These are phyloP conservation scores for Cladosporium sp. DNA, from an alignment of 2,329 filamentous ascomycete species.

Conservation along the genomic window DNA sequence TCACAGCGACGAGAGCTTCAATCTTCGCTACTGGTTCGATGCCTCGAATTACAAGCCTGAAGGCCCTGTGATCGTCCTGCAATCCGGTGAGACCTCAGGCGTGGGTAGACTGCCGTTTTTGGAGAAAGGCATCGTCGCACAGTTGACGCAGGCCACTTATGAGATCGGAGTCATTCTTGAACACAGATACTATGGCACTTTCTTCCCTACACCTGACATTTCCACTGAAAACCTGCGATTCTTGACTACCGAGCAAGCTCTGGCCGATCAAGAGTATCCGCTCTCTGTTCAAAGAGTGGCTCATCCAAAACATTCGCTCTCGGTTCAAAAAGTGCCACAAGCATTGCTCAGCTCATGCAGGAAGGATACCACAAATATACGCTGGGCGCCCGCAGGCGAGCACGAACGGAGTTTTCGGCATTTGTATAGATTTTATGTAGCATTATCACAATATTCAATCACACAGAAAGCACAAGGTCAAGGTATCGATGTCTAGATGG, in stretches of 20 bases:
- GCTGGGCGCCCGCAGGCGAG: not conserved
- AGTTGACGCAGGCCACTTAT: constrained; percentile 69
- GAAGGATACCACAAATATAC: no score
- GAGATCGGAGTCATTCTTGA: constrained; percentile 81
- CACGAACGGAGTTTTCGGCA: not conserved
- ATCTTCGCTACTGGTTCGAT: constrained; percentile 82
- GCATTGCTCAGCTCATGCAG: not conserved
- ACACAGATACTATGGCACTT: constrained; percentile 83
- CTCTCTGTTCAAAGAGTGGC: not conserved
- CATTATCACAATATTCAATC: constrained; percentile 2
- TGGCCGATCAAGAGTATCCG: constrained; percentile 49
- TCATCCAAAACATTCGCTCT: no score
- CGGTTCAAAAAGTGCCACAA: not conserved
- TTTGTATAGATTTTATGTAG: constrained; percentile 12
- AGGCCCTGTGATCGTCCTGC: constrained; percentile 78
- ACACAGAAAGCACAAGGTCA: not conserved
- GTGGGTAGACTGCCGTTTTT: constrained; percentile 67
- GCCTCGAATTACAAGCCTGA: constrained; percentile 72
- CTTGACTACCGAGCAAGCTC: constrained; percentile 77
- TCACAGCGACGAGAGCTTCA: constrained; percentile 68
- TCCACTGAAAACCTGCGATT: constrained; percentile 73
- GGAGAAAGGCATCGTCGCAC: constrained; percentile 74
- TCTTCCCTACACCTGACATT: constrained; percentile 68
- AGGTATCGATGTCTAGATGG: constrained; percentile 1
- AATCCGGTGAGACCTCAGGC: constrained; percentile 69